Base-by-base conservation (phyloP, 345 rosid genomes). In the Eucalyptus marginata region DNA sequence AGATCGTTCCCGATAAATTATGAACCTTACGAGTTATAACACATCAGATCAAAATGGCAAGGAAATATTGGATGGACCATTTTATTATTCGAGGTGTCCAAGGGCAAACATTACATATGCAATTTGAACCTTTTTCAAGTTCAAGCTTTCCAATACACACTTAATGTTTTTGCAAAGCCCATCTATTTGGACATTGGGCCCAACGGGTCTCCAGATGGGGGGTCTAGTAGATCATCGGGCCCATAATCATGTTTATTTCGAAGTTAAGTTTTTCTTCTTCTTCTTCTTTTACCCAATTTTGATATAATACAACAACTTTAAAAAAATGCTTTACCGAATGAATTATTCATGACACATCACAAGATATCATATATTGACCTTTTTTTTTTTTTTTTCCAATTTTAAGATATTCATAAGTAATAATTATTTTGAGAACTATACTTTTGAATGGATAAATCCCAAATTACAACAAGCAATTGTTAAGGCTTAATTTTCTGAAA, bases 401-500 rank as follows among this genome's bases (percentile, higher is more conserved):
- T n/a, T 14, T 13, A 66, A 14, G 8, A 15, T 68, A 33, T 68
- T 5, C 25, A 17, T 9, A 44, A 68, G 1, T 31, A 1, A 17
- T 18, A 33, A 4, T 33, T 68, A 33, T 68, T 33, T 8, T 68
- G 80, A 68, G 80, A 16, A 33, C 10, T 68, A 17, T 16, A 68
- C 36, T 33, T 68, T 2, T 16, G 0, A 68, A 68, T 68, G 25
- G 2, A 33, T 33, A 33, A 31, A 7, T 15, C 79, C 79, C 43
- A 66, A 66, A 66, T 8, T 18, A 31, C 79, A 8, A 31, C 22
- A 29, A 64, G 20, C 8, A n/a, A 3, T 0, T n/a, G 2, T 64
- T 64, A 17, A 64, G 1, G 20, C 36, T 1, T n/a, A 66, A 4
- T 14, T n/a, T 2, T 66, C 20, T 66, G 2, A 0, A 27, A 16